Base-by-base conservation (phyloP, 2,329 filamentous ascomycete genomes). In the Penicillium janthinellum region DNA sequence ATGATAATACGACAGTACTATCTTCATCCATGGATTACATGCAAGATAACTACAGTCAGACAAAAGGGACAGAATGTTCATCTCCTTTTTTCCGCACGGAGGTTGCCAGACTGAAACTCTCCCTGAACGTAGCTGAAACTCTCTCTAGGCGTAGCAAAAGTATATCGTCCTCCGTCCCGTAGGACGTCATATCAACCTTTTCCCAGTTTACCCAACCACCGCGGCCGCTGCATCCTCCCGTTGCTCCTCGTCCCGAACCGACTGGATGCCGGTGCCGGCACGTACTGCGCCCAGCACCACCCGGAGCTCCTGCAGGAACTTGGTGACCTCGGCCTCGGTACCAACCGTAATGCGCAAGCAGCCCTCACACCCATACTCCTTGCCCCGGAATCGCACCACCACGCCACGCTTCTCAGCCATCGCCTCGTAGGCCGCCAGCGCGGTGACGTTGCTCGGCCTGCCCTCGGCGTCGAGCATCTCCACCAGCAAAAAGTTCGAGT, bases 321-420 rank as follows among this genome's bases (percentile, higher is more conserved):
- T 84, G 28, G 88, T 88, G 8, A 96, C 91, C 77, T 99, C 95
- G 1, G 86, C 79, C 75, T 96, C 90, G 0, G 94, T 98, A 15
- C 95, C 95, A 12, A 99, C 87, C 0, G 95, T 99, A 66, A 98
- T 91, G 57, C 95, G 86, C 74, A 99, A 78, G 71, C 94, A 97
- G 0, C 94, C 95, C 44, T 88, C 76, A 73, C 95, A 99, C 4
- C 93, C 94, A 65, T 90, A 82, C 81, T 99, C 95, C 79, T 93
- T 96, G 50, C 95, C 95, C 68, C 95, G 84, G 77, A 98, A 99
- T 56, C 95, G 83, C 4, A 98, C 94, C 6, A 99, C 93, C 0
- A 99, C 94, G 0, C 94, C 92, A 73, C 87, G 88, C 42, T 87
- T 85, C 81, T 96, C 92, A 0, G 95, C 95, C 69, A 99, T 82